These are phyloP conservation scores for Thielaviopsis populi DNA, from an alignment of 2,329 filamentous ascomycete genomes.

Conservation along the genomic window DNA sequence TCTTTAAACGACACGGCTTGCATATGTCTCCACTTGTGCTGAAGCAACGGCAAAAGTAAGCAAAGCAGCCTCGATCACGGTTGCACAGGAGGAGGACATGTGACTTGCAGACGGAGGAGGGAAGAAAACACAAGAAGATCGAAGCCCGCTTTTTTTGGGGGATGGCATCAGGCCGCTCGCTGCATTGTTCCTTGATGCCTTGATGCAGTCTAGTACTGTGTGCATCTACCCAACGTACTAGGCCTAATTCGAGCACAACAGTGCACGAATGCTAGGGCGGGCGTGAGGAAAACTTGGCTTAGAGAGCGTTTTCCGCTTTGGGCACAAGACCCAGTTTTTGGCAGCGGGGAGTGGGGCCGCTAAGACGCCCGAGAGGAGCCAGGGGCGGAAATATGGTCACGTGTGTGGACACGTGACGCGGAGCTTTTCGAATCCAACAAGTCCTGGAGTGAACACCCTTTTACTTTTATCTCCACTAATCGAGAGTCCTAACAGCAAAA, in stretches of 20 bases:
- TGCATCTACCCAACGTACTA: not conserved
- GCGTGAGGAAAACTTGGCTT: not conserved
- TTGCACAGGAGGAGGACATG: not conserved
- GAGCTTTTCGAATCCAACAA: not conserved
- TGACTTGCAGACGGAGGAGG: too few species aligned
- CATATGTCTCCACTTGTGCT: not conserved
- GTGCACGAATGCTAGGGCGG: too few species aligned
- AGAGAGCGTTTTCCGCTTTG: not conserved
- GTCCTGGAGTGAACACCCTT: too few species aligned
- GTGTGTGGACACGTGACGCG: not conserved
- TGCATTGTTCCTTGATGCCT: not conserved
- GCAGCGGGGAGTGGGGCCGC: constrained; percentile 11
- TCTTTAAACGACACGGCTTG: not conserved
- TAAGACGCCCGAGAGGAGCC: not conserved
- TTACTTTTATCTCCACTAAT: not conserved
- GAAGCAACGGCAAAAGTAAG: not conserved
- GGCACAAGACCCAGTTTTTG: not conserved
- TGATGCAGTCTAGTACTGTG: not conserved
- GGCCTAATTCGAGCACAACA: not conserved
- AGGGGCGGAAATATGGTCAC: not conserved
- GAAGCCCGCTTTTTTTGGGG: too few species aligned
- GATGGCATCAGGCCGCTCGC: not conserved
- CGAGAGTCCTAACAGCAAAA: not conserved
- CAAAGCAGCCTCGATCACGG: not conserved
- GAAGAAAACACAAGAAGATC: too few species aligned